phyloP scores from a whole-genome alignment of 2,329 filamentous ascomycete genomes.

The Hypoxylon sp. region DNA sequence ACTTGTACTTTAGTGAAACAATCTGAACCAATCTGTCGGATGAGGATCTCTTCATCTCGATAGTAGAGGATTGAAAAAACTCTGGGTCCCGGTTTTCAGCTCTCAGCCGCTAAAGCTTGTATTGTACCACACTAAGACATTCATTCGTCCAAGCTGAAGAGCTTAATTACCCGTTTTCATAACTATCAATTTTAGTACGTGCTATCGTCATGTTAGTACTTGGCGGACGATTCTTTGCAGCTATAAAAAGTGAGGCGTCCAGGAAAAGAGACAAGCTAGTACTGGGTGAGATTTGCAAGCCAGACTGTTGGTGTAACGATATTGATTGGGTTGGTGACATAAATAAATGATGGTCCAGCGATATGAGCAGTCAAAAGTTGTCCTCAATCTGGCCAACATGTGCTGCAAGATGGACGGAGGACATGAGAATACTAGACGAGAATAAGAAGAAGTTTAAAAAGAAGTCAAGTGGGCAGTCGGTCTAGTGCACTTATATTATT shows the following conservation, averaged over 20 bases:
- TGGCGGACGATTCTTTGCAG: conserved; percentile 18
- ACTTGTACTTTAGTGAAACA: conserved; percentile 12
- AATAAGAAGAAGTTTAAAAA: too few relatives aligned
- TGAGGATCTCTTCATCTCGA: too few relatives aligned
- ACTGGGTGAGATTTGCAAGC: too few relatives aligned
- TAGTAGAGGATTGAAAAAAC: conserved; percentile 6
- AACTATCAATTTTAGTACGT: conserved; percentile 11
- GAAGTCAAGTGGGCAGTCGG: not conserved
- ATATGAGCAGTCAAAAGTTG: too few relatives aligned
- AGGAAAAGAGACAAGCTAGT: too few relatives aligned
- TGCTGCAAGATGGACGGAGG: too few relatives aligned
- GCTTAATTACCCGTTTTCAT: conserved; percentile 11
- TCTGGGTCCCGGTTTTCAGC: conserved; percentile 24
- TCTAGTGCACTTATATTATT: conserved; percentile 14
- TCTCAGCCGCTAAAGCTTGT: conserved; percentile 27
- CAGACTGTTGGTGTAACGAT: too few relatives aligned
- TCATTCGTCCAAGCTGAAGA: conserved; percentile 16
- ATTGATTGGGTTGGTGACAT: too few relatives aligned
- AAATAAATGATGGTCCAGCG: too few relatives aligned
- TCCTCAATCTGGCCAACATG: too few relatives aligned
- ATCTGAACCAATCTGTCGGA: too few relatives aligned
- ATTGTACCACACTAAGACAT: conserved; percentile 19
- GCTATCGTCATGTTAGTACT: conserved; percentile 16
- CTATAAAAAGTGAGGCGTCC: not conserved
- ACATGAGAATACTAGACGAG: too few relatives aligned